Evolutionary conservation across 2,329 filamentous ascomycete genomes (phyloP), one percentile per base, ranked within the genome.

Genomic region (Nemania sp.): DNA sequence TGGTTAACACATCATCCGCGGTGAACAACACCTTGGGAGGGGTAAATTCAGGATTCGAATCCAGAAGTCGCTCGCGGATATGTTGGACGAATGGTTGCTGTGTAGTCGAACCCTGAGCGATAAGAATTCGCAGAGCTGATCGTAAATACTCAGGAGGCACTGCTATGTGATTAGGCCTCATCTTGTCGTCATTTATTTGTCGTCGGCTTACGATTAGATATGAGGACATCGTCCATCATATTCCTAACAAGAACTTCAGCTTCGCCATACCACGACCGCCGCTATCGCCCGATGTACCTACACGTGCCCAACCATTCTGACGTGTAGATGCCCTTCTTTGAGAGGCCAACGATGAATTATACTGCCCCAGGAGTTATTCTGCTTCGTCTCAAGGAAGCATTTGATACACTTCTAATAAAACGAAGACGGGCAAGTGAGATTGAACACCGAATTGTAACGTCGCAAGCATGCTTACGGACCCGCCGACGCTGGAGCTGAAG

Each of bases 141-240:
- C 74, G 68, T 10, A 78, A 69, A 32, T 71, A 65, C 17, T 69
- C 67, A 12, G 72, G 66, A 9, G 74, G 69, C 34, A 63, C 61
- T 45, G 74, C 73, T 75, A 51, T n/a, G 51, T n/a, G 5, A 25
- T 58, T 46, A 50, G n/a, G 29, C n/a, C 45, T 32, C 21, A 37
- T 37, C 17, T 25, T 46, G 12, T 13, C 10, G 2, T 50, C 2
- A 40, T 32, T 3, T 17, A 5, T 3, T 5, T 25, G 35, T 18
- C 17, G 25, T n/a, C 13, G 5, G 67, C 71, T 48, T 50, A 74
- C 75, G 60, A 32, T 76, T 77, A 1, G 72, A 73, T 59, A 77
- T 75, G n/a, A 76, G 70, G 66, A 73, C 75, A 68, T 77, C 74
- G 67, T 78, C 74, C 76, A 77, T 77, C 74, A 77, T 75, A 57